Evolutionary conservation across 129 eudicot species (phyloP).

Genomic region (Lonicera japonica): DNA sequence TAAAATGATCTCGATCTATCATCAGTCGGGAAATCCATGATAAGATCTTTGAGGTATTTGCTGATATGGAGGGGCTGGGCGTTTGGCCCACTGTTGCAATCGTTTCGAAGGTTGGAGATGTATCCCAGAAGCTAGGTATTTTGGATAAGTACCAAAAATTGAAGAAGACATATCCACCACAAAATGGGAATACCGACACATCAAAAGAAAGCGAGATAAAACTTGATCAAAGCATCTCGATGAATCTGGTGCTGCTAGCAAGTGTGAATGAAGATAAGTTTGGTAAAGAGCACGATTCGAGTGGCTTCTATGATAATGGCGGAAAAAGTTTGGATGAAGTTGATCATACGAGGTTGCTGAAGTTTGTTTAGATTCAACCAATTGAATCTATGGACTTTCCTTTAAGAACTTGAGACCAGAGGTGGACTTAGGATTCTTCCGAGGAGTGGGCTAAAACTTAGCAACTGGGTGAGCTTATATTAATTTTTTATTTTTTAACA

Average conservation of each 20-base stretch:
- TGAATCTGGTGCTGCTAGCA: slow-evolving; percentile 18
- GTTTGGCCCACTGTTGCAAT: slow-evolving; percentile 57
- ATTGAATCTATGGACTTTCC: slow-evolving; percentile 7
- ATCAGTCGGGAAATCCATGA: slow-evolving; percentile 67
- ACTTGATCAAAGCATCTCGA: slow-evolving; percentile 36
- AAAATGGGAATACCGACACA: slow-evolving; percentile 69
- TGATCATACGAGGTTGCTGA: slow-evolving; percentile 5
- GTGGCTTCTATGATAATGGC: slow-evolving; percentile 15
- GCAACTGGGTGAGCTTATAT: too few relatives aligned
- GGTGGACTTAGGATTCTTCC: too few relatives aligned
- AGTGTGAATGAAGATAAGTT: slow-evolving; percentile 7
- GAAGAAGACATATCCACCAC: slow-evolving; percentile 81
- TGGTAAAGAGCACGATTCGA: slow-evolving; percentile 3
- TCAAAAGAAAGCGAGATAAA: slow-evolving; percentile 78
- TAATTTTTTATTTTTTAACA: too few relatives aligned
- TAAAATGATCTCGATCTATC: slow-evolving; percentile 73
- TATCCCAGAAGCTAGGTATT: slow-evolving; percentile 66
- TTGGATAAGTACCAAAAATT: slow-evolving; percentile 70
- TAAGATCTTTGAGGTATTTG: slow-evolving; percentile 91
- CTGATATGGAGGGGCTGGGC: slow-evolving; percentile 98
- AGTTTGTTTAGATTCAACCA: slow-evolving; percentile 6
- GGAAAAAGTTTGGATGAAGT: slow-evolving; percentile 21
- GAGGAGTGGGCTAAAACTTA: too few relatives aligned
- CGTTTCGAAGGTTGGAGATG: slow-evolving; percentile 72
- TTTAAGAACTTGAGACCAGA: not conserved